A percentile compares a stretch with the other conserved stretches of the same genome.
Conservation (phyloP, 352 stramenopile genomes). For the Pythium guiyangense region DNA sequence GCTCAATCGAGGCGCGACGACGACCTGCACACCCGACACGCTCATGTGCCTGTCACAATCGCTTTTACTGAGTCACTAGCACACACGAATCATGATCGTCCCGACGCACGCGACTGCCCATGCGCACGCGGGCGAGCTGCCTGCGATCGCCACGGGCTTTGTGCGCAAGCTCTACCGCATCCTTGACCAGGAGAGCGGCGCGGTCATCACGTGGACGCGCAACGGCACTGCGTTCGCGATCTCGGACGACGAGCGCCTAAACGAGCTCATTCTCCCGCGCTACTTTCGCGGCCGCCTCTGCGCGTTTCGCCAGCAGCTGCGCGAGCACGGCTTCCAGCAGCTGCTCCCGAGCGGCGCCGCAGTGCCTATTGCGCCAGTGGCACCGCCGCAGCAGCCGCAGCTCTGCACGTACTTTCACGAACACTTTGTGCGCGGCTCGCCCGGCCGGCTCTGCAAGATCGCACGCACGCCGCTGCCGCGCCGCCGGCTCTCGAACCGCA, state of each 20-base stretch:
- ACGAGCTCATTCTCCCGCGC: conserved; percentile 42
- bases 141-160: conserved; percentile 57
- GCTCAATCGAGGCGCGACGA: no score
- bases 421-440: conserved; percentile 42
- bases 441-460: conserved; percentile 34
- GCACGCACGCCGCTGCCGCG: conserved; percentile 29
- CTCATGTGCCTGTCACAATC: conserved; percentile 2
- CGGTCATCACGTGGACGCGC: conserved; percentile 55
- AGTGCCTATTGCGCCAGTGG: conserved; percentile 6
- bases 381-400: not conserved
- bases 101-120: not conserved
- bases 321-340: conserved; percentile 55
- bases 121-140: conserved; percentile 4
- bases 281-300: conserved; percentile 66
- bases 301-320: conserved; percentile 64
- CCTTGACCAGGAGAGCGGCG: conserved; percentile 47
- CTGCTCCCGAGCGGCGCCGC: conserved; percentile 8
- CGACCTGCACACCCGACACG: no score
- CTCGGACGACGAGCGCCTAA: conserved; percentile 38
- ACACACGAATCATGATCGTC: not conserved
- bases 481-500: conserved; percentile 20
- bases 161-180: conserved; percentile 78
- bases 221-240: conserved; percentile 52
- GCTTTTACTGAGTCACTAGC: conserved; percentile 12
- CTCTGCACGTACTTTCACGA: conserved; percentile 29